phyloP scores from a whole-genome alignment of 1,139 yeast species.

The Saccharomycopsis hybrid region DNA sequence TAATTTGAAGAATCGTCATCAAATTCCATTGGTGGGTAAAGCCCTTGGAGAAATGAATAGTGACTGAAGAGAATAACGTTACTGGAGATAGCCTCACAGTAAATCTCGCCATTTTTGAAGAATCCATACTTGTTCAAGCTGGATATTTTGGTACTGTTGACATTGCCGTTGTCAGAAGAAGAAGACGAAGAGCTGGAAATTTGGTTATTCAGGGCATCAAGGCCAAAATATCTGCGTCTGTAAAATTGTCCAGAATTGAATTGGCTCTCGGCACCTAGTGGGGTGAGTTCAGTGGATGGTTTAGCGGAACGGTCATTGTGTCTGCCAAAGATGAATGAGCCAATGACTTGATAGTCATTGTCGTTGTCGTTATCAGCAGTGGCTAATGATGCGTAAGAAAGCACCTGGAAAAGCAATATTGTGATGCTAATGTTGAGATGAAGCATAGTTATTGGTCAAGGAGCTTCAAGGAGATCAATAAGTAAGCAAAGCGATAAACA shows the following conservation, averaged over 20 bases:
- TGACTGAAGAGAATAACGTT: constrained; percentile 35
- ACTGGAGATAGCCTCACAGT: constrained; percentile 31
- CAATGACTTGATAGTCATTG: constrained; percentile 26
- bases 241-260: constrained; percentile 33
- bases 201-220: constrained; percentile 24
- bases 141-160: constrained; percentile 12
- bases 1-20: constrained; percentile 19
- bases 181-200: constrained; percentile 22
- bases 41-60: constrained; percentile 37
- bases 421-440: no score
- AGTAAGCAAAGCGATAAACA: no score
- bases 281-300: constrained; percentile 36
- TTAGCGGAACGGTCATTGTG: constrained; percentile 41
- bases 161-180: no score
- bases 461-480: no score
- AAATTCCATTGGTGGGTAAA: constrained; percentile 36
- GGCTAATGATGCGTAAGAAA: no score
- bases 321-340: constrained; percentile 38
- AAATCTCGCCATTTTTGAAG: constrained; percentile 26
- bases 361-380: no score
- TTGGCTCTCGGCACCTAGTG: constrained; percentile 34
- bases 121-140: constrained; percentile 30
- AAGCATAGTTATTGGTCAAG: no score
- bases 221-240: constrained; percentile 36
- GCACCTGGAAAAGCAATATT: no score